These are phyloP conservation scores for Coemansia sp. DNA, from an alignment of 192 early-diverging fungal species.

Conservation along the genomic window DNA sequence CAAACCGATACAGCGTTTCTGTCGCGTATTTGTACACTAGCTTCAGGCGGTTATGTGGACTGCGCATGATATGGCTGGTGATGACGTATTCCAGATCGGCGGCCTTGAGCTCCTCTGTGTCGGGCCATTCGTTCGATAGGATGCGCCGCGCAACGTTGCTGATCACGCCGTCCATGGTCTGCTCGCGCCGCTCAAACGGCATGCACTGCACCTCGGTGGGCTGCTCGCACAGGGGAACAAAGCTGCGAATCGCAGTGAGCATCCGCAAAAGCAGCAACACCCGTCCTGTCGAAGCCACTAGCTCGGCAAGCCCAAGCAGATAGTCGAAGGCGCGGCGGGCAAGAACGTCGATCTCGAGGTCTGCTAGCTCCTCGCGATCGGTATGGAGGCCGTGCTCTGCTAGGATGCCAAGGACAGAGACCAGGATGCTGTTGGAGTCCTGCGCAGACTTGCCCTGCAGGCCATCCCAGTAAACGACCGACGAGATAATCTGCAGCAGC, in stretches of 20 bases:
- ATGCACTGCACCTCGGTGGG: conserved; percentile 8
- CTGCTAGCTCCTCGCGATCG: conserved; percentile 19
- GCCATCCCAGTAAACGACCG: conserved; percentile 43
- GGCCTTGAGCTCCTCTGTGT: conserved; percentile 8
- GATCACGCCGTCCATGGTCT: conserved; percentile 43
- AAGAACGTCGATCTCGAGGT: conserved; percentile 9
- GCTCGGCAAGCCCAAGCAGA: conserved; percentile 11
- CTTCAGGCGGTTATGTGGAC: conserved; percentile 32
- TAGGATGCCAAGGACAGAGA: conserved; percentile 25
- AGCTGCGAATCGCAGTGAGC: conserved; percentile 23
- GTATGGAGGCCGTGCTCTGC: conserved; percentile 29
- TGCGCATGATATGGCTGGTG: conserved; percentile 29
- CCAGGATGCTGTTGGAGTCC: background rate
- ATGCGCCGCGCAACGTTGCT: conserved; percentile 27
- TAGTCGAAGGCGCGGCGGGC: conserved; percentile 48
- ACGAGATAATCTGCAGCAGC: conserved; percentile 29
- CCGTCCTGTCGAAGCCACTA: conserved; percentile 16
- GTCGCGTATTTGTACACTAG: conserved; percentile 29
- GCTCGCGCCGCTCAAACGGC: conserved; percentile 16
- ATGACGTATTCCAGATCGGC: conserved; percentile 35
- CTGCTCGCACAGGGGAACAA: conserved; percentile 15
- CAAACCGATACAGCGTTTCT: conserved; percentile 11
- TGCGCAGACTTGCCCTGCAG: conserved; percentile 15
- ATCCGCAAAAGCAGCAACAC: conserved; percentile 30
- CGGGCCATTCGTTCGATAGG: conserved; percentile 24